Conservation (phyloP, 495 filamentous ascomycete species). For the Trichocladium uniseriatum region DNA sequence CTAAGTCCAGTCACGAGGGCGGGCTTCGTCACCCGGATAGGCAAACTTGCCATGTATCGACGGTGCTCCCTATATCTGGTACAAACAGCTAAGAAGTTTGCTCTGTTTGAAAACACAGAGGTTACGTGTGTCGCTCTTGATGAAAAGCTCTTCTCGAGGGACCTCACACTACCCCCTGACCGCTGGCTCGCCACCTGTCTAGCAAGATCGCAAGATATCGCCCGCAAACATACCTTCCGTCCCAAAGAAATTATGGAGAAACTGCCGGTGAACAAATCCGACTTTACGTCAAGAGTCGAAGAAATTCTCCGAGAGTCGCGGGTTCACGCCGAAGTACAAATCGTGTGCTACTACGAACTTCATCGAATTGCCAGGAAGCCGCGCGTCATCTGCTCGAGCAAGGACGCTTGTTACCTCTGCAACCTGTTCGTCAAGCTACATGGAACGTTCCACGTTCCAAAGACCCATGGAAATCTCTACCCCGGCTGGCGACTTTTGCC, state of each 20-base stretch:
- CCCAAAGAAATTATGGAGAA: neutral
- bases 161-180: neutral
- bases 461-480: conserved; percentile 37
- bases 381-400: conserved; percentile 41
- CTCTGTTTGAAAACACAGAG: conserved; percentile 18
- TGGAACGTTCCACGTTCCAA: conserved; percentile 31
- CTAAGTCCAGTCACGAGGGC: conserved; percentile 8
- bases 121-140: conserved; percentile 21
- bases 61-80: conserved; percentile 25
- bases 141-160: conserved; percentile 14
- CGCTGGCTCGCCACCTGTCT: conserved; percentile 1
- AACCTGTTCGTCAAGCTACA: conserved; percentile 36
- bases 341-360: conserved; percentile 35
- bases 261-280: neutral
- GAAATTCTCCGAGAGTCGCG: conserved; percentile 23
- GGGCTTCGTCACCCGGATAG: conserved; percentile 22
- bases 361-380: conserved; percentile 19
- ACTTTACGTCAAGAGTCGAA: neutral
- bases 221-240: neutral
- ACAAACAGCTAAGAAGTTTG: conserved; percentile 20
- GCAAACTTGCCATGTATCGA: conserved; percentile 30
- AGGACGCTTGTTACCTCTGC: conserved; percentile 43
- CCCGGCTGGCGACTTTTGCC: conserved; percentile 26
- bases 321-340: conserved; percentile 44
- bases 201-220: neutral